These are phyloP conservation scores for Graphilbum ipis-grandicollis DNA, from an alignment of 2,329 filamentous ascomycete species.

Conservation along the genomic window DNA sequence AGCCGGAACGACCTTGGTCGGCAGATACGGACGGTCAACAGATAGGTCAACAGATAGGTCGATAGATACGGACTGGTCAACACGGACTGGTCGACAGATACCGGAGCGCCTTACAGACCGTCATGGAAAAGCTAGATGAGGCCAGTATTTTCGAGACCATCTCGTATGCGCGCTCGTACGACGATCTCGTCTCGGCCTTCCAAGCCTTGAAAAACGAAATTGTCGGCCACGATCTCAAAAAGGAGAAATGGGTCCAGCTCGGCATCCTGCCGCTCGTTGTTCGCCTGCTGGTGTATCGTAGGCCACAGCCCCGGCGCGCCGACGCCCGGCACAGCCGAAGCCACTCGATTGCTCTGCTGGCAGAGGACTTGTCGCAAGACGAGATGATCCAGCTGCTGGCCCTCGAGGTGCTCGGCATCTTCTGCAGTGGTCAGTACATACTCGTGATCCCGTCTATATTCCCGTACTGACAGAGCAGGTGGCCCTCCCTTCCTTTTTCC, in stretches of 20 bases:
- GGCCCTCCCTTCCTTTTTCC: constrained; percentile 65
- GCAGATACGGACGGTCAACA: no score
- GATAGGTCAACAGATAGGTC: no score
- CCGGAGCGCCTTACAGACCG: no score
- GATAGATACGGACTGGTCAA: no score
- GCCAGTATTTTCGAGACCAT: no score
- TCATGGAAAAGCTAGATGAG: no score
- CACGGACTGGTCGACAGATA: no score
- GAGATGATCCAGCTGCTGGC: constrained; percentile 49
- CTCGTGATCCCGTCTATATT: background rate
- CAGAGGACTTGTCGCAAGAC: background rate
- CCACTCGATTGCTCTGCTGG: constrained; percentile 6
- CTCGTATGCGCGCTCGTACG: constrained; percentile 8
- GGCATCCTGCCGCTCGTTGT: constrained; percentile 48
- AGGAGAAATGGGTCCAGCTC: constrained; percentile 57
- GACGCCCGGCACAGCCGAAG: constrained; percentile 11
- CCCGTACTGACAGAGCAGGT: constrained; percentile 29
- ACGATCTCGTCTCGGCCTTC: constrained; percentile 42
- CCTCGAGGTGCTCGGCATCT: constrained; percentile 68
- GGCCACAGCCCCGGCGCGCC: constrained; percentile 11
- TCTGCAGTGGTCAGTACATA: constrained; percentile 56
- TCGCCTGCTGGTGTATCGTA: constrained; percentile 21
- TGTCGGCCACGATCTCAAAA: constrained; percentile 73
- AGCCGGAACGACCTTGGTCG: no score
- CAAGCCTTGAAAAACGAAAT: constrained; percentile 73